Conservation (phyloP, 2,329 filamentous ascomycete genomes). For the Penicillium sp. region DNA sequence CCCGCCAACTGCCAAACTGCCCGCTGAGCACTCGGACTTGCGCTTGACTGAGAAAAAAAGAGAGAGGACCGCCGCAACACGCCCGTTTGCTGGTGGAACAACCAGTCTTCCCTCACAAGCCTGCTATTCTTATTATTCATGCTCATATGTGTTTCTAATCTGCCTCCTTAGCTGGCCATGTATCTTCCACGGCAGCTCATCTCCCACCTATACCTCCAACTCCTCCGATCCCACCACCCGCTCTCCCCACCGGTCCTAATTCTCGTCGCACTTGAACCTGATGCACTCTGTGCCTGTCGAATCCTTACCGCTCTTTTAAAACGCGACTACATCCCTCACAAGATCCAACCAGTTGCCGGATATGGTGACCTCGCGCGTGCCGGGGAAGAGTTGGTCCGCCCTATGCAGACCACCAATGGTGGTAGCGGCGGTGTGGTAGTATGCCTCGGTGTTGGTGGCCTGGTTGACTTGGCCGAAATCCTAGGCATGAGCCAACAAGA, state of each 20-base stretch:
- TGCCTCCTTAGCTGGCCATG: conserved; percentile 60
- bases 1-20: conserved; percentile 7
- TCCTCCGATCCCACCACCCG: conserved; percentile 84
- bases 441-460: conserved; percentile 88
- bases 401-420: conserved; percentile 83
- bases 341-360: conserved; percentile 91
- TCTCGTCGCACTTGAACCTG: conserved; percentile 90
- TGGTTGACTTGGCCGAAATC: conserved; percentile 82
- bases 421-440: conserved; percentile 88
- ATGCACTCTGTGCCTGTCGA: conserved; percentile 92
- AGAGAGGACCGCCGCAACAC: neutral
- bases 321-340: conserved; percentile 96
- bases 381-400: conserved; percentile 76
- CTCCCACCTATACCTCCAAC: conserved; percentile 87
- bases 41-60: neutral
- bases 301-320: conserved; percentile 93
- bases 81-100: neutral
- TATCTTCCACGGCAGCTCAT: conserved; percentile 91
- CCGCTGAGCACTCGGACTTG: conserved; percentile 3
- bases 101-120: neutral
- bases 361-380: conserved; percentile 86
- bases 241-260: conserved; percentile 88
- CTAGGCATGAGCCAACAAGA: conserved; percentile 76
- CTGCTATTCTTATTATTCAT: conserved; percentile 26
- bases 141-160: conserved; percentile 24